Percentiles rank a stretch among this genome's conserved stretches.
Conservation (phyloP, 148 eudicot species). For the Arctostaphylos glauca region DNA sequence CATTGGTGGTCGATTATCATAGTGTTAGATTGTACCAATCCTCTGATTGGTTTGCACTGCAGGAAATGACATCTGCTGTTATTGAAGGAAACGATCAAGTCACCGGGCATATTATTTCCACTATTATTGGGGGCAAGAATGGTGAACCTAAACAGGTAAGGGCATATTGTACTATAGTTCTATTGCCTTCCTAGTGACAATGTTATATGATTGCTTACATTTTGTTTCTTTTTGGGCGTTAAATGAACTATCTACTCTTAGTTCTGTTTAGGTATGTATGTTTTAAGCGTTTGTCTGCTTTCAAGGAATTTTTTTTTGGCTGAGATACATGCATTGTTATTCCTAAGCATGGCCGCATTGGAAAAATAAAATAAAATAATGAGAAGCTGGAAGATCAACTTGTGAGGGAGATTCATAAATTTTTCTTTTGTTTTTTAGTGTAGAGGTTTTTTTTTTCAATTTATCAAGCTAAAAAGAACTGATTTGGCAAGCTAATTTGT, state of each 20-base stretch:
- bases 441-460: background rate
- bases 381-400: background rate
- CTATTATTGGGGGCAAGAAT: conserved; percentile 83
- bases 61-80: conserved; percentile 75
- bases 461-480: background rate
- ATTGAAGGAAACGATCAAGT: conserved; percentile 76
- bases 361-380: background rate
- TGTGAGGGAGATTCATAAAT: background rate
- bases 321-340: background rate
- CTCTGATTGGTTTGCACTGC: conserved; percentile 21
- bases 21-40: background rate
- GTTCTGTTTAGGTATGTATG: background rate
- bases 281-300: background rate
- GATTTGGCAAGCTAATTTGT: conserved; percentile 2
- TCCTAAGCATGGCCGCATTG: background rate
- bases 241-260: background rate
- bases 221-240: background rate
- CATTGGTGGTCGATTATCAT: background rate
- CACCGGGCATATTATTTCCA: conserved; percentile 84
- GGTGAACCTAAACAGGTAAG: conserved; percentile 88
- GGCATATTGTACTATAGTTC: background rate
- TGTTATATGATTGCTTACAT: conserved; percentile 12
- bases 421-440: background rate
- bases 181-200: conserved; percentile 9
- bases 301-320: background rate